These are phyloP conservation scores for Jasminum sambac DNA, from an alignment of 257 asterid genomes.

Conservation along the genomic window DNA sequence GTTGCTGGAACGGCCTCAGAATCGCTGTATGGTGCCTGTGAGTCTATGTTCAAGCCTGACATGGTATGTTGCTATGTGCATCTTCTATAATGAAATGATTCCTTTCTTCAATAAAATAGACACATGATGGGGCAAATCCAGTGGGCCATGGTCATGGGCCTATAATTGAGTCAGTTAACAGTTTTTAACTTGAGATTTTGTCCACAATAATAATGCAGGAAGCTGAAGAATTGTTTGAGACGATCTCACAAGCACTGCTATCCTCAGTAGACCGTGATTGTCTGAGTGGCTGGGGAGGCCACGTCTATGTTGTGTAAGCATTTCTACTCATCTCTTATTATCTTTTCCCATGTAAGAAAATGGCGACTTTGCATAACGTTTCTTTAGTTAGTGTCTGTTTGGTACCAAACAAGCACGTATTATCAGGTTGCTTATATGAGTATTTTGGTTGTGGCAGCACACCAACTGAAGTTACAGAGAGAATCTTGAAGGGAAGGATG, in stretches of 20 bases:
- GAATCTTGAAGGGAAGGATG: conserved; percentile 42
- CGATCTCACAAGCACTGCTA: conserved; percentile 89
- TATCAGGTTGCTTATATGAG: no score
- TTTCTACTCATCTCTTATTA: neutral
- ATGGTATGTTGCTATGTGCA: conserved; percentile 74
- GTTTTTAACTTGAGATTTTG: no score
- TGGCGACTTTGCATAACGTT: no score
- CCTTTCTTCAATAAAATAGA: neutral
- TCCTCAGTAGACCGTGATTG: conserved; percentile 94
- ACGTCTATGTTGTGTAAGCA: conserved; percentile 86
- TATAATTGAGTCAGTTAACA: no score
- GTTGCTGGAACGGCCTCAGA: conserved; percentile 98
- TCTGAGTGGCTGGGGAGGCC: conserved; percentile 99
- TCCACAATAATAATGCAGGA: conserved; percentile 42
- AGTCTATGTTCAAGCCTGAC: conserved; percentile 97
- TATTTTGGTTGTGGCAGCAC: conserved; percentile 53
- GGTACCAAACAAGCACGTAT: no score
- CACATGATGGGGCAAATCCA: no score
- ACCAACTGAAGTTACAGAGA: conserved; percentile 87
- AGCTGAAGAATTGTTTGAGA: conserved; percentile 87
- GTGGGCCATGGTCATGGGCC: no score
- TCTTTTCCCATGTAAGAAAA: neutral
- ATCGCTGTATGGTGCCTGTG: conserved; percentile 97
- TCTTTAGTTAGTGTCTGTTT: no score
- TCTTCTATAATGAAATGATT: no score